Conservation (phyloP, 1,139 yeast genomes). For the Saccharomycopsis hybrid region DNA sequence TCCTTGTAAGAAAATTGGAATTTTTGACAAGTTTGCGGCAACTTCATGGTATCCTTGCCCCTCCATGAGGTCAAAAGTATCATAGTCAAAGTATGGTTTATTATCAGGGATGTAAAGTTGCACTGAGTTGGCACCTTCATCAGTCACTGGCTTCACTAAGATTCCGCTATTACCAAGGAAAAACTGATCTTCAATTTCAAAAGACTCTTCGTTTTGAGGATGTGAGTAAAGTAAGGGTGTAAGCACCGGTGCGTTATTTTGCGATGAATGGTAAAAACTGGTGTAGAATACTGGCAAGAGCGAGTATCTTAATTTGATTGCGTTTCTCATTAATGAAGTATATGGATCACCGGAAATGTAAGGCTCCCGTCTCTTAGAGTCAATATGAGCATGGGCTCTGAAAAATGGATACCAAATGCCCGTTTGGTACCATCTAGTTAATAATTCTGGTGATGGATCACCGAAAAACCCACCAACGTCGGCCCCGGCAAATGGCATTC, state of each 20-base stretch:
- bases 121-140: constrained; percentile 41
- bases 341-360: constrained; percentile 77
- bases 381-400: constrained; percentile 95
- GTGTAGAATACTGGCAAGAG: constrained; percentile 79
- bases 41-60: constrained; percentile 35
- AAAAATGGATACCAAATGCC: constrained; percentile 96
- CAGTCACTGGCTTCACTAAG: constrained; percentile 76
- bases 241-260: constrained; percentile 62
- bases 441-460: constrained; percentile 71
- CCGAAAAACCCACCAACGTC: constrained; percentile 98
- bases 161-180: constrained; percentile 56
- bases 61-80: constrained; percentile 34
- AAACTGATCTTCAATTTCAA: constrained; percentile 75
- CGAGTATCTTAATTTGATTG: constrained; percentile 65
- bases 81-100: constrained; percentile 49
- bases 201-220: constrained; percentile 46
- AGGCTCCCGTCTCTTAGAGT: constrained; percentile 88
- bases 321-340: constrained; percentile 59
- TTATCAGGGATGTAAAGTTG: constrained; percentile 60
- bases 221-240: constrained; percentile 67
- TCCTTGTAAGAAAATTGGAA: constrained; percentile 72
- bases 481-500: constrained; percentile 92
- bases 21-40: constrained; percentile 50
- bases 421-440: constrained; percentile 91
- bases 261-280: constrained; percentile 60